These are phyloP conservation scores for Brassica napus DNA, from an alignment of 345 rosid genomes.

Conservation along the genomic window DNA sequence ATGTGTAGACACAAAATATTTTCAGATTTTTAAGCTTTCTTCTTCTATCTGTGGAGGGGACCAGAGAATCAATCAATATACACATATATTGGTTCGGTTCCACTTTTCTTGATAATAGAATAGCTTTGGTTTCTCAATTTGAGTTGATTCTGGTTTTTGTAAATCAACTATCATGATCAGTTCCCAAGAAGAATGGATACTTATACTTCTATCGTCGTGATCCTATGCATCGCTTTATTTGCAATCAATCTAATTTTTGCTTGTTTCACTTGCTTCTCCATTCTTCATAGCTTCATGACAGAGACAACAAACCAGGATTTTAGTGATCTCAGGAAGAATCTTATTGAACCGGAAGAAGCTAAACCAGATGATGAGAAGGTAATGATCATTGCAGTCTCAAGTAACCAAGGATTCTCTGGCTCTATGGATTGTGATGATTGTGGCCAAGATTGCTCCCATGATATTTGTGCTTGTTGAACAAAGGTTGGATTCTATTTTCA, in stretches of 20 bases:
- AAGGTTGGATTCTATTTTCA: constrained; percentile 9
- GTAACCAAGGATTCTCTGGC: constrained; percentile 23
- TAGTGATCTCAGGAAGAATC: constrained; percentile 26
- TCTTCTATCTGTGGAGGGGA: constrained; percentile 17
- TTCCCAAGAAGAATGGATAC: constrained; percentile 33
- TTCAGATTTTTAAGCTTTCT: constrained; percentile 28
- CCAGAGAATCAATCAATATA: constrained; percentile 16
- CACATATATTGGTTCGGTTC: background rate
- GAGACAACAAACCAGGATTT: constrained; percentile 18
- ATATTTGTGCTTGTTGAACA: constrained; percentile 36
- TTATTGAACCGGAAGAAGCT: constrained; percentile 29
- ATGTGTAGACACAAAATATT: constrained; percentile 22
- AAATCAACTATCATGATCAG: constrained; percentile 26
- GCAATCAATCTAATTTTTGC: constrained; percentile 33
- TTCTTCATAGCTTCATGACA: constrained; percentile 19
- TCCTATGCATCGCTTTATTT: constrained; percentile 34
- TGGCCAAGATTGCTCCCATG: constrained; percentile 34
- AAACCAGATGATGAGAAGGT: constrained; percentile 36
- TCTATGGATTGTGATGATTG: constrained; percentile 9
- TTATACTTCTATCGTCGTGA: constrained; percentile 32
- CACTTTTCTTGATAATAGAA: background rate
- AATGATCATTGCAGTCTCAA: constrained; percentile 19
- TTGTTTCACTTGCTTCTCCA: constrained; percentile 37
- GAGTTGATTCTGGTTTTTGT: background rate
- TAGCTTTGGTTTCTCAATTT: constrained; percentile 18